These are phyloP conservation scores for Lepidium didymum DNA, from an alignment of 345 rosid genomes.

Conservation along the genomic window DNA sequence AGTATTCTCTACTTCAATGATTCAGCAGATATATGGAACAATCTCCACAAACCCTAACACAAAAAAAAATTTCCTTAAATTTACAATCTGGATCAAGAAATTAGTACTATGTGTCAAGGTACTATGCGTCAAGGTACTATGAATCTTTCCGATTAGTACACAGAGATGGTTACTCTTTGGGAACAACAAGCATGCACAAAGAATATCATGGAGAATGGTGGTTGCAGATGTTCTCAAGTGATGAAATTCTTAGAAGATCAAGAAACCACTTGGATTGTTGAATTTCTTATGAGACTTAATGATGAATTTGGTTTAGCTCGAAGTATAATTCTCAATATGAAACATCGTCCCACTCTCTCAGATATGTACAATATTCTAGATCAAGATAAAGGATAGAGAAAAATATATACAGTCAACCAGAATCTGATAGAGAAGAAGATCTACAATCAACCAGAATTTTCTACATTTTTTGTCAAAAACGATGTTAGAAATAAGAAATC, in stretches of 20 bases:
- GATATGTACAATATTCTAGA: neutral
- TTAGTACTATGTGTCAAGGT: too few species aligned
- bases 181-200: neutral
- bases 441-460: too few species aligned
- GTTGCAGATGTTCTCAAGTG: neutral
- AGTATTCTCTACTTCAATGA: neutral
- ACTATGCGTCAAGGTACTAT: too few species aligned
- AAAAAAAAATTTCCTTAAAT: neutral
- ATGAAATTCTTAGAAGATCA: neutral
- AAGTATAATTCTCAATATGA: neutral
- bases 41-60: neutral
- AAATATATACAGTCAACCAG: neutral
- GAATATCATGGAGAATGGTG: neutral
- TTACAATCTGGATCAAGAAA: neutral
- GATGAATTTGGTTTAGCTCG: neutral
- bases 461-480: too few species aligned
- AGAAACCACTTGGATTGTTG: neutral
- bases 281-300: neutral
- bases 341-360: neutral
- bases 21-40: neutral
- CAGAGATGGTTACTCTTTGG: neutral
- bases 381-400: neutral
- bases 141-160: neutral
- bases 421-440: neutral
- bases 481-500: too few species aligned